Evolutionary conservation across 371 early-diverging fungal species (phyloP), one percentile per base, ranked within the genome.

Genomic region (Lichtheimia hyalospora): DNA sequence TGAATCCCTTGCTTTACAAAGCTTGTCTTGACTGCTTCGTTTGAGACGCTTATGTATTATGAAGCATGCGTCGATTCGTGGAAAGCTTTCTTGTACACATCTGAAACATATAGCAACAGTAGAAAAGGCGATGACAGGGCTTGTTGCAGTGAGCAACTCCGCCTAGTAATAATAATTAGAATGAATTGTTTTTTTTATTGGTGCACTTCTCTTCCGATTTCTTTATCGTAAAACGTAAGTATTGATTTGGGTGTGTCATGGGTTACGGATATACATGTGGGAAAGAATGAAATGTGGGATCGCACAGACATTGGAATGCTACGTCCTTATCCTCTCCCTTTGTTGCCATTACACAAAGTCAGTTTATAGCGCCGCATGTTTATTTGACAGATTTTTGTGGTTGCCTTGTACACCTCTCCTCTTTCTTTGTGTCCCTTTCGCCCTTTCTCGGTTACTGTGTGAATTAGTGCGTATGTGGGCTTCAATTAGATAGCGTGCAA

Each of bases 361-460:
- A 46, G 46, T 21, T 46, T 46, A n/a, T 46, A 46, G 46, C 46
- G 46, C 46, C 46, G 46, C 46, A n/a, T 46, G 34, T 34, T 34
- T 34, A 34, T 34, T 34, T 34, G 34, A 34, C 34, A 34, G 34
- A 34, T 34, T 34, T 34, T 34, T 34, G 34, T 34, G 34, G 34
- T 34, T 34, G 34, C 10, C 10, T 34, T 34, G 34, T 34, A 34
- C 34, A 34, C 34, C 34, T 34, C 34, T 34, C 34, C n/a, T 50
- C 50, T 25, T 50, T 50, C 12, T 50, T 50, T 21, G 23, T 21
- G 23, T 50, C 25, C 15, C 25, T 15, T 50, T 24, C 21, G 50
- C 25, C 50, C 21, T 21, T 21, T 50, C 25, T 25, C 50, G 50
- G 18, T 23, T 15, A 50, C 50, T 50, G 50, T 25, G 34, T 23